These are phyloP conservation scores for Gleditsia sinensis DNA, from an alignment of 306 rosid genomes.

Conservation along the genomic window DNA sequence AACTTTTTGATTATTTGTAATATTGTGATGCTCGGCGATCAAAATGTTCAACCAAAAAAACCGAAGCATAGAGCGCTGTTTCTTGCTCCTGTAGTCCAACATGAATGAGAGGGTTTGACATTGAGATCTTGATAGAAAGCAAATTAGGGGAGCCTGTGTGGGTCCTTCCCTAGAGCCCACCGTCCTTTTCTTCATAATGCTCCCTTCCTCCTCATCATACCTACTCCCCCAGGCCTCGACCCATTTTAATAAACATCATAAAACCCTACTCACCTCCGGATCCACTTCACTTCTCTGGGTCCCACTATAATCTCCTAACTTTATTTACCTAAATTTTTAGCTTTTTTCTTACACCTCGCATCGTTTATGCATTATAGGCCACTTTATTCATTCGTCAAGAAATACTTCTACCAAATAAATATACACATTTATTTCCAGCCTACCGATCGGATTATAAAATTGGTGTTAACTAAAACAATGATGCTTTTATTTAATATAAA, in stretches of 20 bases:
- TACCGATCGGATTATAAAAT: no score
- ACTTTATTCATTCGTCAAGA: neutral
- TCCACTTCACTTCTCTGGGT: conserved; percentile 1
- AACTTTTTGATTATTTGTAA: no score
- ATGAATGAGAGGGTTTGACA: neutral
- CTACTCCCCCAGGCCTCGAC: conserved; percentile 35
- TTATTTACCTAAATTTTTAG: neutral
- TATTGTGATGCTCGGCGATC: no score
- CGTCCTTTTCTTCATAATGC: conserved; percentile 43
- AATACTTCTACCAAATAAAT: neutral
- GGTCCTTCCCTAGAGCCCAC: conserved; percentile 22
- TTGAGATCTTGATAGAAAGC: neutral
- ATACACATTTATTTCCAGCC: neutral
- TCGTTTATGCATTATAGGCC: neutral
- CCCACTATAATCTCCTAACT: neutral
- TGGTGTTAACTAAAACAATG: no score
- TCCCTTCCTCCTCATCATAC: conserved; percentile 40
- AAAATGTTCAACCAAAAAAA: no score
- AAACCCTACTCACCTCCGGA: conserved; percentile 32
- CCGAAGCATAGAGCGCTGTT: no score
- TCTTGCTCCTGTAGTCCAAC: neutral
- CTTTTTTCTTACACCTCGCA: neutral
- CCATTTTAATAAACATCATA: conserved; percentile 41
- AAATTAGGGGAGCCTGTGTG: conserved; percentile 4
- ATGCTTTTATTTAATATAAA: no score